phyloP scores from a whole-genome alignment of 345 rosid genomes.

The Heritiera littoralis region DNA sequence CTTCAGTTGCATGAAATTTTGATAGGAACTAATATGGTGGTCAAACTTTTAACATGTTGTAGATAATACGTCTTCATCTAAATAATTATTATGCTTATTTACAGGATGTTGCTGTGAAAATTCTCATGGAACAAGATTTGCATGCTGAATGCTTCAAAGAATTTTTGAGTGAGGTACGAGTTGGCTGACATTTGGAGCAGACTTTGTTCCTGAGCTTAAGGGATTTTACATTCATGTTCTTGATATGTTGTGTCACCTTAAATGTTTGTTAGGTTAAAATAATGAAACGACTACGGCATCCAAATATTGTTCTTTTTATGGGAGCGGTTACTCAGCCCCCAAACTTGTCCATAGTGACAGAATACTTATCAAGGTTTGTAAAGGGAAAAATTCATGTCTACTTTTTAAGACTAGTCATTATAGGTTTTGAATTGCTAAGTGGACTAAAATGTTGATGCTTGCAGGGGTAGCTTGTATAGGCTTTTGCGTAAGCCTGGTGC shows the following conservation, averaged over 20 bases:
- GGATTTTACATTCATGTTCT: slow-evolving; percentile 19
- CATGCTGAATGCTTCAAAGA: slow-evolving; percentile 85
- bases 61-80: neutral
- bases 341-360: slow-evolving; percentile 95
- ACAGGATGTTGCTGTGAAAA: slow-evolving; percentile 99
- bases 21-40: neutral
- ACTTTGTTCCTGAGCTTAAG: slow-evolving; percentile 2
- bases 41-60: neutral
- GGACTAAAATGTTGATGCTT: slow-evolving; percentile 32
- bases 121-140: slow-evolving; percentile 98
- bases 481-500: slow-evolving; percentile 90
- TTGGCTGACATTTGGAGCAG: slow-evolving; percentile 2
- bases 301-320: slow-evolving; percentile 99
- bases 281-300: slow-evolving; percentile 98
- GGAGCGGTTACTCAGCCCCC: slow-evolving; percentile 99
- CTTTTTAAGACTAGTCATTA: neutral
- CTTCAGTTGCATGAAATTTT: neutral
- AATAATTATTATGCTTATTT: slow-evolving; percentile 24
- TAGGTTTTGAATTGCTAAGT: slow-evolving; percentile 12
- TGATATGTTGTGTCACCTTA: slow-evolving; percentile 21
- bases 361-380: slow-evolving; percentile 89
- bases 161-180: slow-evolving; percentile 89
- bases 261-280: slow-evolving; percentile 70
- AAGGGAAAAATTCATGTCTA: neutral
- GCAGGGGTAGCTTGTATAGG: slow-evolving; percentile 96